These are phyloP conservation scores for Crotalaria pallida DNA, from an alignment of 306 rosid species.

Conservation along the genomic window DNA sequence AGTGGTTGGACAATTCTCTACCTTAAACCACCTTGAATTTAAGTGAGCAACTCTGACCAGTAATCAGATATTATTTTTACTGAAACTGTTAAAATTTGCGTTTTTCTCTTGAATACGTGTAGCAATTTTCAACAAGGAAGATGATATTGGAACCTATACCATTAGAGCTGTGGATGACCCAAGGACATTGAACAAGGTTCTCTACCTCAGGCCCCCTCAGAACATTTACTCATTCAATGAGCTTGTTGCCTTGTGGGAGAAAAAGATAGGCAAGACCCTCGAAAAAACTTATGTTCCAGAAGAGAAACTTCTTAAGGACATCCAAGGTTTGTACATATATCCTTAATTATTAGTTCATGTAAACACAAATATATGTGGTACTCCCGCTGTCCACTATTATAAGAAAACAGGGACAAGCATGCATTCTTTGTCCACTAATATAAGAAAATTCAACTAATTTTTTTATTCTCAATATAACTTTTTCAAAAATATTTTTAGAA, in stretches of 20 bases:
- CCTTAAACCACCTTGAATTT: too few relatives aligned
- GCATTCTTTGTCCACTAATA: too few relatives aligned
- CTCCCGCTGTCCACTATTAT: too few relatives aligned
- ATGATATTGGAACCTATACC: constrained; percentile 75
- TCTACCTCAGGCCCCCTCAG: constrained; percentile 66
- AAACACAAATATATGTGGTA: too few relatives aligned
- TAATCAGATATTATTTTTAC: not conserved
- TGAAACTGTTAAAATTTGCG: not conserved
- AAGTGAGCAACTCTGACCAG: too few relatives aligned
- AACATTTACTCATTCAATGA: constrained; percentile 71
- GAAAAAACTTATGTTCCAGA: constrained; percentile 59
- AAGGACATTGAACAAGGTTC: constrained; percentile 68
- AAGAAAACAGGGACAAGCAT: too few relatives aligned
- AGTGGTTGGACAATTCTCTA: too few relatives aligned
- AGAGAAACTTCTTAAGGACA: constrained; percentile 68
- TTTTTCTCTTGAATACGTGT: not conserved
- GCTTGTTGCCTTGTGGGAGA: constrained; percentile 86
- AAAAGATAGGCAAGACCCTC: constrained; percentile 67
- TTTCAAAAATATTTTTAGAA: too few relatives aligned
- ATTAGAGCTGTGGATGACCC: constrained; percentile 89
- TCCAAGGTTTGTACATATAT: constrained; percentile 40
- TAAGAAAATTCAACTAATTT: too few relatives aligned
- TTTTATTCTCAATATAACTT: too few relatives aligned
- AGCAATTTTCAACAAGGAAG: constrained; percentile 78
- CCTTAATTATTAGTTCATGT: not conserved